A percentile compares a stretch with the other conserved stretches of the same genome.
These are phyloP conservation scores for Sporisorium exsertum DNA, from an alignment of 1,284 basidiomycete genomes.

Conservation along the genomic window DNA sequence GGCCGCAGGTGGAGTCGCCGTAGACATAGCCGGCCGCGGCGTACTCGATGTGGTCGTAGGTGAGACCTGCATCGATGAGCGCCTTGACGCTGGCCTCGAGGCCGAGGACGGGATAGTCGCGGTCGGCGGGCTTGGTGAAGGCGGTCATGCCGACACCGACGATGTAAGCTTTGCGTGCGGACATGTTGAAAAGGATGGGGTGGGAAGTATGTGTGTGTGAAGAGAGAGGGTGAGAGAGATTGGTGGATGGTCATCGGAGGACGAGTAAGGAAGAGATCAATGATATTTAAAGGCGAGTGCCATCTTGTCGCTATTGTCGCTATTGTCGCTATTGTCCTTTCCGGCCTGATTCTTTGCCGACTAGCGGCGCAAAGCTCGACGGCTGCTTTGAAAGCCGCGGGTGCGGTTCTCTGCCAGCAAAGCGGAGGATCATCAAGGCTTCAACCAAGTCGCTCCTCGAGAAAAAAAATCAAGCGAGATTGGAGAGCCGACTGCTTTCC, in stretches of 20 bases:
- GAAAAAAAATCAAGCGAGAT: constrained; percentile 23
- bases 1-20: constrained; percentile 76
- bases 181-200: constrained; percentile 15
- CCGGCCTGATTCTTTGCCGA: too few relatives aligned
- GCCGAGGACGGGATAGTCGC: constrained; percentile 70
- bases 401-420: neutral
- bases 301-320: too few relatives aligned
- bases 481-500: constrained; percentile 18
- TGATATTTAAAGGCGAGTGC: constrained; percentile 15
- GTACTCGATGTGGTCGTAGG: constrained; percentile 80
- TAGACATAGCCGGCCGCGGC: constrained; percentile 80
- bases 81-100: constrained; percentile 86
- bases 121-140: constrained; percentile 80
- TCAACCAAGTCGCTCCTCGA: neutral
- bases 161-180: constrained; percentile 68
- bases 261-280: neutral
- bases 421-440: constrained; percentile 11
- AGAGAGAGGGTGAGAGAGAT: neutral
- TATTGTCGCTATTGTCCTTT: too few relatives aligned
- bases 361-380: too few relatives aligned
- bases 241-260: neutral
- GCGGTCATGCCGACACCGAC: constrained; percentile 83
- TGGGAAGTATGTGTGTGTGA: too few relatives aligned
- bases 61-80: constrained; percentile 85
- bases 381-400: constrained; percentile 25